Evolutionary conservation across 257 asterid species (phyloP), one percentile per base, ranked within the genome.

Genomic region (Nicotiana sylvestris): DNA sequence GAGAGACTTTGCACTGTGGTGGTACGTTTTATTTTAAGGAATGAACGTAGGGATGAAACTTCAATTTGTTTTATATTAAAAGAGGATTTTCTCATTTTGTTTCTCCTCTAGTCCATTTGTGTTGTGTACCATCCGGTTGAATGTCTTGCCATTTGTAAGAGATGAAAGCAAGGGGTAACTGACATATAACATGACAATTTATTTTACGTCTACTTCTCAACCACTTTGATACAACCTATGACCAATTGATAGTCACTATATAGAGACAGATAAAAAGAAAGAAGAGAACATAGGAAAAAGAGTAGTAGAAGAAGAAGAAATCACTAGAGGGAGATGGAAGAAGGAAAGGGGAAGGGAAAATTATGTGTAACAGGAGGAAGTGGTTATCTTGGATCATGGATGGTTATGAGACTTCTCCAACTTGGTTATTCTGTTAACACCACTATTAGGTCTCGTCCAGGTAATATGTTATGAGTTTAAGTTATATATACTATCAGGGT

Each of bases 351-450:
- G 1, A 79, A 62, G 57, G 88, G 88, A 0, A 65, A 66, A 46
- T 78, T 85, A 18, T 85, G 88, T 65, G 86, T 83, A 13, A 80
- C 88, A 2, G 88, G 88, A 78, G 91, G 90, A 72, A 86, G 86
- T 2, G 91, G 92, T n/a, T 89, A 12, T 80, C 6, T 86, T 7
- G 90, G 84, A 5, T 90, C 89, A 37, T 88, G 87, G 87, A 39
- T 86, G 82, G 81, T 85, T 62, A 82, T 82, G 64, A 84, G 57
- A 64, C 90, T 90, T 43, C 91, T 88, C 16, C 25, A 89, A 17
- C 82, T 65, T 79, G 92, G 91, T 39, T 89, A 87, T 37, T 81
- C 84, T n/a, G 91, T 90, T 72, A 87, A 90, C 56, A 51, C 91
- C 0, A 90, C 93, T 0, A 62, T 81, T 9, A 84, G 92, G 30